Percentiles rank a stretch among this genome's conserved stretches.
These are phyloP conservation scores for Nissolia schottii DNA, from an alignment of 306 rosid species.

Conservation along the genomic window DNA sequence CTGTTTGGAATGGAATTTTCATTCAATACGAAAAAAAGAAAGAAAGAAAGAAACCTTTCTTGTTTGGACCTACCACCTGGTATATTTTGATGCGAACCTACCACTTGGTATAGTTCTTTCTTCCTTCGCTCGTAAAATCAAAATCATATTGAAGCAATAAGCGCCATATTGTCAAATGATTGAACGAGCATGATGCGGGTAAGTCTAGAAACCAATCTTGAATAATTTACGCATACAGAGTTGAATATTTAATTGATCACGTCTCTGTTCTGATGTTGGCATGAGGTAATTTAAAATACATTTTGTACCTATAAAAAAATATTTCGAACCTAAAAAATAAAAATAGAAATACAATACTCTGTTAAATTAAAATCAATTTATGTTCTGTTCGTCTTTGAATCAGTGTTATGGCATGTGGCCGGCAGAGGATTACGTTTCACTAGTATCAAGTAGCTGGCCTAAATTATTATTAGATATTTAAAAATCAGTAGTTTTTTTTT, in stretches of 20 bases:
- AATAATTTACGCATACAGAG: not conserved
- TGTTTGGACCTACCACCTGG: not conserved
- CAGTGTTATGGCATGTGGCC: not conserved
- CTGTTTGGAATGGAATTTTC: not conserved
- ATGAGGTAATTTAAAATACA: not conserved
- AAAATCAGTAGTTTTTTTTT: too few species aligned
- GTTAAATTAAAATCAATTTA: not conserved
- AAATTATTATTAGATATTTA: not conserved
- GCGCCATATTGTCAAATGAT: not conserved
- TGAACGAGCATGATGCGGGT: not conserved
- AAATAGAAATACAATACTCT: not conserved
- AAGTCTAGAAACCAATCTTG: not conserved
- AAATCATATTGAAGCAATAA: not conserved
- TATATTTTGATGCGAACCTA: too few species aligned
- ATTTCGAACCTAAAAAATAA: not conserved
- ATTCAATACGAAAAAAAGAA: not conserved
- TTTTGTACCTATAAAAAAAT: not conserved
- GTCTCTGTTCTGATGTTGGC: not conserved
- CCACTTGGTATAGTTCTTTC: not conserved
- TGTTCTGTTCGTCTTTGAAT: constrained; percentile 11
- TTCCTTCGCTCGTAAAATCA: not conserved
- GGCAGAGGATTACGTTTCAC: not conserved
- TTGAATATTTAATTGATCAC: not conserved
- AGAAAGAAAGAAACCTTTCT: not conserved
- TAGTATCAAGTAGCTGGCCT: not conserved